These are phyloP conservation scores for Mikania micrantha DNA, from an alignment of 129 eudicot species.

Conservation along the genomic window DNA sequence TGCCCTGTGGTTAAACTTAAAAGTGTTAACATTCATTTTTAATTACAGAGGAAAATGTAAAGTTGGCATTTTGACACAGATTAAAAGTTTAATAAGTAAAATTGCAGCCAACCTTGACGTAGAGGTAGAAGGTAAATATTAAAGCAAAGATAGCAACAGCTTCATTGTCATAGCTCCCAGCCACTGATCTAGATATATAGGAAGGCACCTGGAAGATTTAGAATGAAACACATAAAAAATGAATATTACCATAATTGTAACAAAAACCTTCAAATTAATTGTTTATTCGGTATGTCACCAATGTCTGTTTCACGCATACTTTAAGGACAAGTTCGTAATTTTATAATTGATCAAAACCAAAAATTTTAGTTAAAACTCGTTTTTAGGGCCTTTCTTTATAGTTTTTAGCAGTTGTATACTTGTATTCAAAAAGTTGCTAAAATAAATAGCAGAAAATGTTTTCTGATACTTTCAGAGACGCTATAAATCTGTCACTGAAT, in stretches of 20 bases:
- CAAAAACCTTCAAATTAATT: background rate
- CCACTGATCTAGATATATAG: slow-evolving; percentile 97
- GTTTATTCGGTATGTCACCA: background rate
- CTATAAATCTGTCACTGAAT: background rate
- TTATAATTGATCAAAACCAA: background rate
- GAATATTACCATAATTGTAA: background rate
- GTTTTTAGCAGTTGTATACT: background rate
- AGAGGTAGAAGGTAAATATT: slow-evolving; percentile 89
- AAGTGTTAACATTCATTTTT: background rate
- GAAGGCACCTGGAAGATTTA: slow-evolving; percentile 79
- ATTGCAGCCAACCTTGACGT: slow-evolving; percentile 76
- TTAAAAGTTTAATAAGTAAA: no score
- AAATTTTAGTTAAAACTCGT: background rate
- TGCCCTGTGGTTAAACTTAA: background rate
- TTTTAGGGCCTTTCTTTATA: background rate
- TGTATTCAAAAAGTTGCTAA: background rate
- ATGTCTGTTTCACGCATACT: background rate
- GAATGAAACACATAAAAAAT: background rate
- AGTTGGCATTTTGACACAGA: background rate
- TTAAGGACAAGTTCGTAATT: background rate
- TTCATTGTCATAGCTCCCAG: slow-evolving; percentile 99
- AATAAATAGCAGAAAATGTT: background rate
- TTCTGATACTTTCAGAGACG: background rate
- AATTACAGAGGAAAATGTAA: background rate
- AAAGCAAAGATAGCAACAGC: slow-evolving; percentile 99